Conservation (phyloP, 805 yeast genomes). For the Saccharomycopsis fermentans region DNA sequence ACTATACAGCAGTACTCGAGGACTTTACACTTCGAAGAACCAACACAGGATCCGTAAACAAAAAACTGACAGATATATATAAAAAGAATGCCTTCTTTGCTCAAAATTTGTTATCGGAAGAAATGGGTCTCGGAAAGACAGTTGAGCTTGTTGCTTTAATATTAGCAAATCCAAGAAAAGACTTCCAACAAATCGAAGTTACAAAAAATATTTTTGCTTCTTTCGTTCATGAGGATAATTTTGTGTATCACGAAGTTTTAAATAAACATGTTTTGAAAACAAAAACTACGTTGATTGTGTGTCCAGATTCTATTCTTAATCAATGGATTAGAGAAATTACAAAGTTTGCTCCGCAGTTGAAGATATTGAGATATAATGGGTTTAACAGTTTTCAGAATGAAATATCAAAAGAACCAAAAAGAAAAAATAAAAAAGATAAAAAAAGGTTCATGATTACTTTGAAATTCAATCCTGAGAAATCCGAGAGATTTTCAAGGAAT, state of each 20-base stretch:
- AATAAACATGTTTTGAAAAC: slow-evolving; percentile 38
- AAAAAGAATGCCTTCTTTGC: slow-evolving; percentile 23
- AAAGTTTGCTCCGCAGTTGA: slow-evolving; percentile 47
- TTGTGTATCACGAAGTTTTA: slow-evolving; percentile 31
- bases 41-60: background rate
- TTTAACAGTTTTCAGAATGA: slow-evolving; percentile 24
- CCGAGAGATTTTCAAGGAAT: background rate
- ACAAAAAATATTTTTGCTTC: slow-evolving; percentile 1
- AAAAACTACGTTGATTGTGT: slow-evolving; percentile 70
- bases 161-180: slow-evolving; percentile 44
- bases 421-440: background rate
- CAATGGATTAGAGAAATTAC: slow-evolving; percentile 82
- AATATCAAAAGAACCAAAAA: background rate
- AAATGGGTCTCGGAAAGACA: slow-evolving; percentile 97
- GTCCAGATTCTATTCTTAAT: slow-evolving; percentile 72
- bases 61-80: background rate
- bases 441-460: slow-evolving; percentile 6
- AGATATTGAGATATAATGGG: slow-evolving; percentile 58
- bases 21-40: background rate
- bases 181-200: slow-evolving; percentile 2
- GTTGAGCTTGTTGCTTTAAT: slow-evolving; percentile 69
- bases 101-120: slow-evolving; percentile 75
- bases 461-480: slow-evolving; percentile 6
- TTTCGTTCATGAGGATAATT: slow-evolving; percentile 24
- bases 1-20: slow-evolving; percentile 10